Base-by-base conservation (phyloP, 306 rosid species). In the Neltuma alba region DNA sequence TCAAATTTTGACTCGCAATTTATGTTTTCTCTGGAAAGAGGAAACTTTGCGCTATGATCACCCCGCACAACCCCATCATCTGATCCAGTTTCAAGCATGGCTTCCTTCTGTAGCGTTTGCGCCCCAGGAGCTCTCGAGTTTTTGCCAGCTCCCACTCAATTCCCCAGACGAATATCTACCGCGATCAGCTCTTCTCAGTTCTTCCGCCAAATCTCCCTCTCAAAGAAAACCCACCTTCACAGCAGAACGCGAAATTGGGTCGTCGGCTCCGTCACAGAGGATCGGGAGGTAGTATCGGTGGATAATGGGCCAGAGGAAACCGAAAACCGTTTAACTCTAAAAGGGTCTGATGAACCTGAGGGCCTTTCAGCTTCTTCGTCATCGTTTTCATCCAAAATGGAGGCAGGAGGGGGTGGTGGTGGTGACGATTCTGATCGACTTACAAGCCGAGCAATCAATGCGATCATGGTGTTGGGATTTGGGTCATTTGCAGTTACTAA, bases 401-500 rank as follows among this genome's bases (percentile, higher is more conserved):
- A 72, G 11, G 74, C 79, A 58, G 81, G n/a, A n/a, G n/a, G n/a
- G n/a, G n/a, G 84, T n/a, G 83, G 47, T 54, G 47, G 57, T 54
- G 41, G 4, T 30, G 83, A 45, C 64, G 83, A 80, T 15, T 45
- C 83, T 71, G 88, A 86, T 54, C 70, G 86, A 62, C 37, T 88
- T 71, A 81, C 76, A 1, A 79, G 86, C 71, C 87, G 89, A 76
- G 86, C 93, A 33, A 68, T 91, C 50, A 95, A 95, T 76, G 92
- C 98, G 8, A 47, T 88, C 64, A 85, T 95, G 70, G 93, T 95
- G 83, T 83, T 95, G 73, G 97, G 96, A n/a, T 84, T 93, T 73
- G 99, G 98, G 68, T 89, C 96, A 62, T 89, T 90, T 79, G 89
- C 92, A 10, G 90, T 95, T 60, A 89, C 97, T 76, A 95, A 87